A percentile compares a stretch with the other conserved stretches of the same genome.
phyloP scores from a whole-genome alignment of 1,284 basidiomycete species.

The Naganishia sp. region DNA sequence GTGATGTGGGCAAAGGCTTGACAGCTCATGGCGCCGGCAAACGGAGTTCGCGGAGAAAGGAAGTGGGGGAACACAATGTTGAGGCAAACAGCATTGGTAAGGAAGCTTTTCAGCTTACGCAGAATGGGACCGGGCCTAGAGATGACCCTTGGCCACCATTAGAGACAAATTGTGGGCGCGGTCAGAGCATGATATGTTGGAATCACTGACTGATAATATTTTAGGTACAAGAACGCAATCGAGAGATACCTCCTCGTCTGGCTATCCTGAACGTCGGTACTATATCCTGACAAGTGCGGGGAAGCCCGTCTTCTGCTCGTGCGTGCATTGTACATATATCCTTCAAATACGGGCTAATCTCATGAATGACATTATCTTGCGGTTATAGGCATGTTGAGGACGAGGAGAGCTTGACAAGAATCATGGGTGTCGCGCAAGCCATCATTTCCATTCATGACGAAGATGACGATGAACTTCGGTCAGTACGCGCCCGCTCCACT shows the following conservation, averaged over 20 bases:
- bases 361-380: neutral
- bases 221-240: neutral
- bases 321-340: conserved; percentile 36
- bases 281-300: conserved; percentile 92
- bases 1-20: too few relatives aligned
- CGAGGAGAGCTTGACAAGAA: conserved; percentile 62
- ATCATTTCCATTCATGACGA: conserved; percentile 83
- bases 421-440: conserved; percentile 91
- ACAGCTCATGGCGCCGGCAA: too few relatives aligned
- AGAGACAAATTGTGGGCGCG: neutral
- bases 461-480: conserved; percentile 75
- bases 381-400: conserved; percentile 37
- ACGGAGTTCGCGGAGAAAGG: too few relatives aligned
- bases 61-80: too few relatives aligned
- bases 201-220: neutral
- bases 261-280: conserved; percentile 63
- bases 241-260: neutral
- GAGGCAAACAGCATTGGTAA: neutral
- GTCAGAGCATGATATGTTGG: neutral
- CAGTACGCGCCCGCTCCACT: conserved; percentile 14
- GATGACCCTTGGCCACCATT: neutral
- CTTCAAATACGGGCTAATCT: too few relatives aligned
- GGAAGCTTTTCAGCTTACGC: neutral
- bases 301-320: conserved; percentile 89
- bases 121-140: neutral